These are phyloP conservation scores for Neopestalotiopsis clavispora DNA, from an alignment of 2,329 filamentous ascomycete genomes.

Conservation along the genomic window DNA sequence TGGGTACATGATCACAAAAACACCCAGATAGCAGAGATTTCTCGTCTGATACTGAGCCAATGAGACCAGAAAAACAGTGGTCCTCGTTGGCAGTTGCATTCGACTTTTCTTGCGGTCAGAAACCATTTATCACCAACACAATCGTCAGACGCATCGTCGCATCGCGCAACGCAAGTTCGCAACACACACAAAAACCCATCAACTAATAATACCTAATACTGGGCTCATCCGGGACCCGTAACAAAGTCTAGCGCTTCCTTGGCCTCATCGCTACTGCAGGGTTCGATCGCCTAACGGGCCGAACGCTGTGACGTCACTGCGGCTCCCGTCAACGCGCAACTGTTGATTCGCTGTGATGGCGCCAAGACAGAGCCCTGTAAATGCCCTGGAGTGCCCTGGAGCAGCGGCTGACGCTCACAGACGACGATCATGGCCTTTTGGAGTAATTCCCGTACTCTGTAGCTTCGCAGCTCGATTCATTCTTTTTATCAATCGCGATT, in stretches of 20 bases:
- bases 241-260: slow-evolving; percentile 13
- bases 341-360: not conserved
- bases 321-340: not conserved
- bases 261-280: slow-evolving; percentile 2
- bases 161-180: too few relatives aligned
- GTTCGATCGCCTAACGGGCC: slow-evolving; percentile 7
- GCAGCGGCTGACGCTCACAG: not conserved
- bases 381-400: too few relatives aligned
- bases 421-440: not conserved
- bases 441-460: not conserved
- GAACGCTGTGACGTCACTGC: slow-evolving; percentile 11
- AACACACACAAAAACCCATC: too few relatives aligned
- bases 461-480: not conserved
- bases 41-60: too few relatives aligned
- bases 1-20: too few relatives aligned
- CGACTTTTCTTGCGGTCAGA: too few relatives aligned
- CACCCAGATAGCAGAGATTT: too few relatives aligned
- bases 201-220: not conserved
- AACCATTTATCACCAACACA: too few relatives aligned
- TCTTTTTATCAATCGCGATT: not conserved
- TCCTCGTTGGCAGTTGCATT: too few relatives aligned
- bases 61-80: too few relatives aligned
- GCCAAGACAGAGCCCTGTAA: not conserved
- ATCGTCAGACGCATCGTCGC: too few relatives aligned
- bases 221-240: not conserved